Percentiles rank a stretch among this genome's conserved stretches.
phyloP scores from a whole-genome alignment of 176 grass and related monocot genomes.

The maize (Zea mays) region Zm-B73-REFERENCE-NAM-5.0 NC_050100.1:211735501-211736000 shows the following conservation, averaged over 20 bases:
- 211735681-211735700: neutral
- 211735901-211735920: slow-evolving; percentile 9
- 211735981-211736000: neutral
- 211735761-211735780: slow-evolving; percentile 1
- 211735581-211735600: too few relatives aligned
- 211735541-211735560: too few relatives aligned
- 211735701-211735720: slow-evolving; percentile 41
- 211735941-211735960: too few relatives aligned
- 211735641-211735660: neutral
- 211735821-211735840: too few relatives aligned
- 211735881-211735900: neutral
- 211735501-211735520: neutral
- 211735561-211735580: too few relatives aligned
- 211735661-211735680: slow-evolving; percentile 19
- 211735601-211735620: too few relatives aligned
- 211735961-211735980: too few relatives aligned
- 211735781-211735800: neutral
- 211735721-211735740: slow-evolving; percentile 2
- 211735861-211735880: too few relatives aligned
- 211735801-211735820: slow-evolving; percentile 8
- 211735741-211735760: slow-evolving; percentile 35
- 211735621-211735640: neutral
- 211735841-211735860: too few relatives aligned
- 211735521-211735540: neutral
- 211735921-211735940: neutral